Evolutionary conservation across 106 monocot genomes (phyloP), one percentile per base, ranked within the genome.

Genomic region (Vanilla planifolia): DNA sequence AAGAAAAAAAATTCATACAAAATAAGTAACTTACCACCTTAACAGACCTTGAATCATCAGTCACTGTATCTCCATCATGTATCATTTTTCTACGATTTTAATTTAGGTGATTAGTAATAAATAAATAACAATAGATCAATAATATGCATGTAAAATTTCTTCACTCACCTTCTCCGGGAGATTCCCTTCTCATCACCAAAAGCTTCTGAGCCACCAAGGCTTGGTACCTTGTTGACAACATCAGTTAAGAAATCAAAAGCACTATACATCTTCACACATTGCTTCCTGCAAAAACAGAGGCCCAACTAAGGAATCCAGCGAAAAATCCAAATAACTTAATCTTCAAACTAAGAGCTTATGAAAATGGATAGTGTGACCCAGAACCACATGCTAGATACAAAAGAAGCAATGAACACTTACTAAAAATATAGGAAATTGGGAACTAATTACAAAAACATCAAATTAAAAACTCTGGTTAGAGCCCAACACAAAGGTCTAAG

Each of bases 211-310:
- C 83, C 83, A 52, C 91, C 87, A 62, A 96, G 84, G 70, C 63
- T 77, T 7, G 90, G 87, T 72, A 96, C 87, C 75, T 96, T 87
- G 77, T 81, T 84, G 63, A 96, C 96, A 55, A 96, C 81, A 71
- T 87, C 87, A 48, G 52, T 91, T 70, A 96, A 67, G 77, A 96
- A 96, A 77, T 96, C 96, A 73, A 87, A 96, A 59, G 80, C 83
- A 71, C 84, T 84, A 61, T 84, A 96, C 53, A 70, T 91, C 81
- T 72, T 86, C 71, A 96, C 81, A 71, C 96, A 96, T 59, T 96
- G 96, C 61, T 91, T 91, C 81, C 96, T 95, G 73, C n/a, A 76
- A 65, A 59, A 20, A 33, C 5, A 76, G 40, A 51, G 37, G 40
- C 36, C 20, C 1, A 67, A 44, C 25, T 21, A 4, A 61, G 4